A percentile compares a stretch with the other conserved stretches of the same genome.
Evolutionary conservation across 1,139 yeast genomes (phyloP).

Genomic region (Diutina mesorugosa): DNA sequence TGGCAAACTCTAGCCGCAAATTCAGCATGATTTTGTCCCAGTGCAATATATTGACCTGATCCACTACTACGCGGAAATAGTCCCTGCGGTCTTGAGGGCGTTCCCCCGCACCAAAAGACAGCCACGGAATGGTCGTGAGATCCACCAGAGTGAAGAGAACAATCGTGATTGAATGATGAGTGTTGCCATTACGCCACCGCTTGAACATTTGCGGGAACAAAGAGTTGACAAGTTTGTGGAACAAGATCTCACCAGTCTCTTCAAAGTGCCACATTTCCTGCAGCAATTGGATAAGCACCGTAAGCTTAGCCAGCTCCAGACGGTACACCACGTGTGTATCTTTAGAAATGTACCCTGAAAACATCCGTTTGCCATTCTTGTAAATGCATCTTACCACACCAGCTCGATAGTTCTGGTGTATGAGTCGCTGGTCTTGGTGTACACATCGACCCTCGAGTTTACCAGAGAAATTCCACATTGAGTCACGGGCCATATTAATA

Average conservation of each 20-base stretch:
- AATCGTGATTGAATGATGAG: slow-evolving; percentile 86
- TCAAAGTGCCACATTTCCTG: slow-evolving; percentile 98
- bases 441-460: slow-evolving; percentile 50
- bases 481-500: slow-evolving; percentile 73
- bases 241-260: slow-evolving; percentile 89
- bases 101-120: slow-evolving; percentile 56
- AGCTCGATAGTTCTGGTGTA: slow-evolving; percentile 45
- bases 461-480: slow-evolving; percentile 81
- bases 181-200: slow-evolving; percentile 74
- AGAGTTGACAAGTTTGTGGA: slow-evolving; percentile 83
- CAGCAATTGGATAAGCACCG: slow-evolving; percentile 78
- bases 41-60: slow-evolving; percentile 73
- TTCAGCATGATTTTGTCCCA: slow-evolving; percentile 93
- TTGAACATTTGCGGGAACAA: slow-evolving; percentile 82
- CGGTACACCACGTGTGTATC: slow-evolving; percentile 74
- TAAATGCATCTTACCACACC: slow-evolving; percentile 59
- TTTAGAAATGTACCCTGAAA: slow-evolving; percentile 55
- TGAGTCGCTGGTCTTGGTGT: slow-evolving; percentile 50
- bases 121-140: slow-evolving; percentile 42
- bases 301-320: slow-evolving; percentile 78
- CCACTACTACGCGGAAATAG: slow-evolving; percentile 87
- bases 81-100: slow-evolving; percentile 58
- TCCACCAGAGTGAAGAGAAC: slow-evolving; percentile 81
- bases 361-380: slow-evolving; percentile 53
- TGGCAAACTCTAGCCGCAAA: slow-evolving; percentile 72